Evolutionary conservation across 371 early-diverging fungal genomes (phyloP), one percentile per base, ranked within the genome.

Genomic region (Mortierella sp.): DNA sequence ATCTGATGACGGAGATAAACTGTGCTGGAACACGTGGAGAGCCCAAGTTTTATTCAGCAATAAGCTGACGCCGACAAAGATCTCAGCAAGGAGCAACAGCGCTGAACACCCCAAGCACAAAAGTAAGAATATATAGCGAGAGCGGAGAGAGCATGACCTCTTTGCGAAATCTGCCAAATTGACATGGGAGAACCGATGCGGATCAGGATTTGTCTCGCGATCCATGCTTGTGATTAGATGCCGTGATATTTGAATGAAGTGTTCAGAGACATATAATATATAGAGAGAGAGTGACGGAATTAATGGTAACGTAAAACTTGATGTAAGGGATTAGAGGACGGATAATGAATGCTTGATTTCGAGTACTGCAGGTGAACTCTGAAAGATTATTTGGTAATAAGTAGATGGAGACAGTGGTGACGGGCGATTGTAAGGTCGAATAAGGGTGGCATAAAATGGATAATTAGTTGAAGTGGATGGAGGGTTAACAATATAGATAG

Each of bases 111-210:
- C 66, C 15, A 75, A 7, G n/a, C 58, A 43, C 4, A 74, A 32
- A 2, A 65, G 50, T 41, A 80, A 50, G 58, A 65, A 36, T 15
- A 58, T 16, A 43, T 71, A 80, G 28, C 72, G 71, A 24, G 50
- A 40, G 24, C 55, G 36, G 13, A 75, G 58, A 10, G 75, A 60
- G 21, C 67, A 69, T 5, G 75, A 65, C 36, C 72, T 58, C 53
- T 43, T 59, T n/a, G 50, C 57, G 38, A 75, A 80, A 32, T 64
- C 53, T 0, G 72, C n/a, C 19, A 80, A 50, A 32, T 58, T 36
- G 33, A 58, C 67, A 33, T 65, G 40, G 3, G 81, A 72, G 48
- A 80, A 80, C 66, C 72, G 65, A 43, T 65, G 58, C 24, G 59
- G 72, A 45, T 67, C 50, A 33, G 45, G 52, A 36, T 67, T 59